A percentile compares a stretch with the other conserved stretches of the same genome.
Evolutionary conservation across 2,329 filamentous ascomycete genomes (phyloP).

Genomic region (Celoporthe dispersa): DNA sequence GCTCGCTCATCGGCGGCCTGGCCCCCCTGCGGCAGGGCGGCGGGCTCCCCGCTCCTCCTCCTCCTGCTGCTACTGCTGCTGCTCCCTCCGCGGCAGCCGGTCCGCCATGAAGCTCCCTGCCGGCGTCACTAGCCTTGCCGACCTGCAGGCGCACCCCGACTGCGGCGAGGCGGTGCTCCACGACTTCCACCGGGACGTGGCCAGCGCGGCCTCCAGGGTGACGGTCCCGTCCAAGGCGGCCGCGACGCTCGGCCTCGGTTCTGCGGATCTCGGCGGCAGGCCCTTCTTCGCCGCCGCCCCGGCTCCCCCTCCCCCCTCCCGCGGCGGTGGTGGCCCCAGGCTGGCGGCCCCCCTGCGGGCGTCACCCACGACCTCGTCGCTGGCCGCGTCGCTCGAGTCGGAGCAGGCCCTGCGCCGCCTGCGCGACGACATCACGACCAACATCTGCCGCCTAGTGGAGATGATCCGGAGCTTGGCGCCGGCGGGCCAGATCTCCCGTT

Average conservation of each 20-base stretch:
- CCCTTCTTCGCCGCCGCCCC: no score
- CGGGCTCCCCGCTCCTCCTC: no score
- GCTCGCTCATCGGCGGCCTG: slow-evolving; percentile 38
- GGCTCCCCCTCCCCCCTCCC: slow-evolving; percentile 14
- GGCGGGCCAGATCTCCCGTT: slow-evolving; percentile 15
- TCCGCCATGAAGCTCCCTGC: slow-evolving; percentile 20
- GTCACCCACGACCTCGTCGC: slow-evolving; percentile 9
- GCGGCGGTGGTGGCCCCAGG: slow-evolving; percentile 27
- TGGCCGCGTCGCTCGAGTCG: slow-evolving; percentile 25
- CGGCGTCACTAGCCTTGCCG: slow-evolving; percentile 30
- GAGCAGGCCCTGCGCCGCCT: slow-evolving; percentile 49
- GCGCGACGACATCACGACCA: slow-evolving; percentile 53
- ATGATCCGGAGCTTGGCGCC: slow-evolving; percentile 45
- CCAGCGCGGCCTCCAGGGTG: slow-evolving; percentile 26
- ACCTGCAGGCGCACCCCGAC: slow-evolving; percentile 27
- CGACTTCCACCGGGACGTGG: slow-evolving; percentile 32
- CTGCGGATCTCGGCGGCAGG: slow-evolving; percentile 32
- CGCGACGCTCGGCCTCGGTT: slow-evolving; percentile 52
- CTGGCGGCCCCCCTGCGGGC: slow-evolving; percentile 27
- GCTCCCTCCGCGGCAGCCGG: no score
- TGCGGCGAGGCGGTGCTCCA: slow-evolving; percentile 23
- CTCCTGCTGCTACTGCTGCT: no score
- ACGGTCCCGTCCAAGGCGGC: slow-evolving; percentile 58
- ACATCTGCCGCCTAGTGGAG: slow-evolving; percentile 55
- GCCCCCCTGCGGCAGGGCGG: slow-evolving; percentile 2